Conservation (phyloP, 2,329 filamentous ascomycete species). For the Xylaria sp. region DNA sequence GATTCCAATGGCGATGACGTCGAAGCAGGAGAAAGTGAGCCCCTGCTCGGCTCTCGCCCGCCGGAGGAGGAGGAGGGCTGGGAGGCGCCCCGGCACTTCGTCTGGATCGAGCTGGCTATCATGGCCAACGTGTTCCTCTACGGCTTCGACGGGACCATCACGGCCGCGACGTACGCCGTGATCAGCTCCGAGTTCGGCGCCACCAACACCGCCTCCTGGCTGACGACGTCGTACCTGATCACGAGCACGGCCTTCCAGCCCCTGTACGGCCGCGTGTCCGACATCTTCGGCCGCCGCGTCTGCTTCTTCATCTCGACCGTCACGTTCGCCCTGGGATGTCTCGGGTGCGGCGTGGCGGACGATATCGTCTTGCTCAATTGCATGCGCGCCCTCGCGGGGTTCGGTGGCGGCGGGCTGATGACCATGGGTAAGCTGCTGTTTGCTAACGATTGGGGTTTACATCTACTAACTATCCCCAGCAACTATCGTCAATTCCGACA, state of each 20-base stretch:
- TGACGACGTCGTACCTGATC: constrained; percentile 72
- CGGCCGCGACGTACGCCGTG: constrained; percentile 72
- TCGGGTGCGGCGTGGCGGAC: constrained; percentile 65
- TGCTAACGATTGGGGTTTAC: constrained; percentile 23
- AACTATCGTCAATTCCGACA: constrained; percentile 64
- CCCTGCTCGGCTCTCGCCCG: constrained; percentile 12
- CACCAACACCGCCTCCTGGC: constrained; percentile 73
- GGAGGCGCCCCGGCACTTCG: constrained; percentile 55
- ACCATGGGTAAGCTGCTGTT: constrained; percentile 60
- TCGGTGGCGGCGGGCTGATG: constrained; percentile 70
- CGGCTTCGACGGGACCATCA: constrained; percentile 73
- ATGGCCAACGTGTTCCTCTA: constrained; percentile 68
- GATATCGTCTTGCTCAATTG: constrained; percentile 63
- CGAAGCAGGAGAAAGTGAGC: constrained; percentile 15
- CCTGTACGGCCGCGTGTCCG: constrained; percentile 70
- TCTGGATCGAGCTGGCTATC: constrained; percentile 63
- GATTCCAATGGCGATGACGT: background rate
- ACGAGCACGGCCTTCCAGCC: constrained; percentile 74
- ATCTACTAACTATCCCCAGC: constrained; percentile 36
- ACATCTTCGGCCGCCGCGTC: constrained; percentile 66
- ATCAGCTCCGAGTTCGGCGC: constrained; percentile 75
- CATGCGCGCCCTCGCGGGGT: constrained; percentile 68
- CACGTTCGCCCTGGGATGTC: constrained; percentile 64
- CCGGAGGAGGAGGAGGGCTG: constrained; percentile 39
- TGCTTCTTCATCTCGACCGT: constrained; percentile 67